Percentiles rank a stretch among this genome's conserved stretches.
These are phyloP conservation scores for Rosellinia necatrix DNA, from an alignment of 2,329 filamentous ascomycete genomes.

Conservation along the genomic window DNA sequence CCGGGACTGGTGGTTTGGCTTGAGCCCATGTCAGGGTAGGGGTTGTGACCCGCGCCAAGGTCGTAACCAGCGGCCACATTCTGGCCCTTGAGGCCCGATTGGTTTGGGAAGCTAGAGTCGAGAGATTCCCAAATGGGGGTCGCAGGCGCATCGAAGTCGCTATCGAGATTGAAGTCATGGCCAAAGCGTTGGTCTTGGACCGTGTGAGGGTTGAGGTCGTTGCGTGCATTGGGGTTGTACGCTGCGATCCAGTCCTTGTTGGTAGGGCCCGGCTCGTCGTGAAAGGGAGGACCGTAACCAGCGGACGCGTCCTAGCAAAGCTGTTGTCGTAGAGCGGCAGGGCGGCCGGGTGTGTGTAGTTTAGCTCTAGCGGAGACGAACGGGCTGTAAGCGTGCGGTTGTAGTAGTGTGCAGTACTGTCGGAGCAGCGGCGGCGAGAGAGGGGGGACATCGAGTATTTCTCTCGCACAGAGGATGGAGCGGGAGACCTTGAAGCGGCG, in stretches of 20 bases:
- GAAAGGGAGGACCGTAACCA: no score
- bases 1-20: background rate
- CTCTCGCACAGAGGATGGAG: slow-evolving; percentile 10
- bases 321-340: slow-evolving; percentile 31
- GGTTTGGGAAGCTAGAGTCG: slow-evolving; percentile 19
- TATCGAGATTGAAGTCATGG: no score
- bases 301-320: no score
- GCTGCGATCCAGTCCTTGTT: no score
- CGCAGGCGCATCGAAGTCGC: slow-evolving; percentile 23
- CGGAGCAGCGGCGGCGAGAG: slow-evolving; percentile 3
- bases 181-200: no score
- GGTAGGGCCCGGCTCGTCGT: no score
- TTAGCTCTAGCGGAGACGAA: slow-evolving; percentile 11
- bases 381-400: slow-evolving; percentile 4
- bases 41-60: background rate
- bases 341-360: slow-evolving; percentile 14
- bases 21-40: background rate
- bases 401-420: background rate
- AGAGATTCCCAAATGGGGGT: background rate
- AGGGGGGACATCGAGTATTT: slow-evolving; percentile 30
- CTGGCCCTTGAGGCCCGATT: slow-evolving; percentile 24
- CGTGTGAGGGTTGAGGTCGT: no score
- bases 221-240: no score
- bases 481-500: slow-evolving; percentile 21
- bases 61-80: slow-evolving; percentile 4